Evolutionary conservation across 1,284 basidiomycete species (phyloP), one percentile per base, ranked within the genome.

Genomic region (Sporisorium exsertum): DNA sequence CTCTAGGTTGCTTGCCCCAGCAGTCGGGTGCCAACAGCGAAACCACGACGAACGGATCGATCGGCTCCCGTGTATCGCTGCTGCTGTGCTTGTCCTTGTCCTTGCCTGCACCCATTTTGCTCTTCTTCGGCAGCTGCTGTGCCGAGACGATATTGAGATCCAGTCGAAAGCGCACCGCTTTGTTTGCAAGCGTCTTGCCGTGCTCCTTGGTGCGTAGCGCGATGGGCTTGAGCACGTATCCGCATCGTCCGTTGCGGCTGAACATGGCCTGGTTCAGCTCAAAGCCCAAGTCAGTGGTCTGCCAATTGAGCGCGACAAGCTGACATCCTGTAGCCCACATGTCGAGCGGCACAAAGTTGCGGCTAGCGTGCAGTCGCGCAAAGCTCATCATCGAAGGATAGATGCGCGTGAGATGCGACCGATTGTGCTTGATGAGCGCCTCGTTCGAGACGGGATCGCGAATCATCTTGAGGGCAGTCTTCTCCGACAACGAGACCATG

Each of bases 301-400:
- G 97, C 93, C 95, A 98, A 86, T 99, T 99, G 70, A 99, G 89
- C 7, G 97, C 94, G 0, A 97, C 95, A n/a, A 99, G 86, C 86
- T 99, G 96, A 18, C 91, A 91, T 0, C 96, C 96, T 0, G 91
- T 91, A 0, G 91, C 90, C 96, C 96, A 99, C 86, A 91, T 94
- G 42, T 92, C 89, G 86, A 93, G 91, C 5, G 96, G 96, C 76
- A 93, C 89, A 83, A 92, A 98, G 86, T 99, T 99, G 24, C 92
- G 81, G 53, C 83, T 84, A 13, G 70, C 69, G 43, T 78, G 81
- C 47, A 82, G 50, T 6, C 81, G 65, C 27, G 77, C 78, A 27
- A 83, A 72, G 59, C 75, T 92, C 69, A 92, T 94, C 71, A 89
- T 91, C 80, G 92, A 93, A 0, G 97, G 97, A 84, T 99, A 99